Conservation (phyloP, 2,329 filamentous ascomycete genomes). For the Fusarium sororula region DNA sequence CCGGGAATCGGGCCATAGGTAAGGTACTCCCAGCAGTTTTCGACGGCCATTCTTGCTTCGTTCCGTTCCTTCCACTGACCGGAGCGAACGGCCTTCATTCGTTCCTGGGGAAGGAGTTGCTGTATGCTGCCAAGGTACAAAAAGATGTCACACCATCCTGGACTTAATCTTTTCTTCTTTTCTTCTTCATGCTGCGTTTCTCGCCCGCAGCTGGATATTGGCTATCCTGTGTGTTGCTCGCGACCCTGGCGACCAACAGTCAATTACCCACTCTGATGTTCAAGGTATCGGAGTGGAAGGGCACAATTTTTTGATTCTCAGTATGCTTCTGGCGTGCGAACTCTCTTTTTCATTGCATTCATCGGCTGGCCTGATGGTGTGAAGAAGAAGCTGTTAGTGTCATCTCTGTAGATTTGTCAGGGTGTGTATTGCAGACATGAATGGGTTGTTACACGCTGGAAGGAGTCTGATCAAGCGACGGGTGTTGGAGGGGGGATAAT, state of each 20-base stretch:
- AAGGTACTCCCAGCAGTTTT: neutral
- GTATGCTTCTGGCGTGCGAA: neutral
- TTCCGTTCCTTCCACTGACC: too few relatives aligned
- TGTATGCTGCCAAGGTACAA: neutral
- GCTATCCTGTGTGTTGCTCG: neutral
- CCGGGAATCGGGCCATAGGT: neutral
- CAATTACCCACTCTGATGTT: neutral
- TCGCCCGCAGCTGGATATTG: neutral
- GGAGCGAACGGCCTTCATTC: neutral
- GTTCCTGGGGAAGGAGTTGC: neutral
- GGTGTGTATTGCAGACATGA: accelerated
- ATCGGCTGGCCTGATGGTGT: neutral
- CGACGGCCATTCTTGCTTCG: neutral
- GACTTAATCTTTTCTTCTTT: neutral
- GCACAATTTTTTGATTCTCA: neutral
- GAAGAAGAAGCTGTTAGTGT: neutral
- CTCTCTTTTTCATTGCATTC: constrained; percentile 4
- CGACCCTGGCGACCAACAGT: neutral
- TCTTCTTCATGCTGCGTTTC: neutral
- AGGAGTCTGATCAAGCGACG: neutral
- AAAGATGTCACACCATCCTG: neutral
- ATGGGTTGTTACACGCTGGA: neutral
- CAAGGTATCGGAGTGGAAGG: neutral
- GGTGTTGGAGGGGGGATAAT: neutral
- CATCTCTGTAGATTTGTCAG: neutral